Base-by-base conservation (phyloP, 1,139 yeast genomes). In the Magnusiomyces fungicola region DNA sequence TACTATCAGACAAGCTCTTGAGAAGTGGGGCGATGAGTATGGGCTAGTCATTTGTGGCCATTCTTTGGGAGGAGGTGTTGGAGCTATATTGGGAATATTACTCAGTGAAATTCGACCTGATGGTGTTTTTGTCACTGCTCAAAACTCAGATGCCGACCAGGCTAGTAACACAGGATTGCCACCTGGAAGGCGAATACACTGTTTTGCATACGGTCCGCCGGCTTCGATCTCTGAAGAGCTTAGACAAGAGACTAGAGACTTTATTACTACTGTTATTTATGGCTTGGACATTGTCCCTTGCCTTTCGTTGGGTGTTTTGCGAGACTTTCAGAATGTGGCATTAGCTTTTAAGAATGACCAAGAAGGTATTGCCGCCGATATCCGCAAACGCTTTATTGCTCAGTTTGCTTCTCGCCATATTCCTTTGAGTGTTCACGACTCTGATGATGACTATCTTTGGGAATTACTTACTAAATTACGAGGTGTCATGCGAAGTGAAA, bases 51-150 rank as follows among this genome's bases (percentile, higher is more conserved):
- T 66, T 6, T 65, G 68, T 34, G 70, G 70, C 3, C 70, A 66
- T 51, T 66, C 69, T 2, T 54, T 66, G 22, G 70, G 70, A 1
- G 70, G 68, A 6, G 69, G 70, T 1, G 69, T 66, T 1, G 69
- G 65, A 0, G 65, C 69, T 1, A 41, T 66, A 22, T 52, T 66
- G 36, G 63, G 63, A n/a, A 59, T 66, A 27, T 53, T 66, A 21
- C 49, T 66, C 1, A 55, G 64, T 5, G 66, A 61, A 37, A 53
- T 27, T 55, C 48, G 30, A 9, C 47, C 42, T 0, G 47, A 50
- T 10, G 61, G 54, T n/a, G 45, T 43, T 9, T 64, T 61, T 55
- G 57, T 54, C n/a, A 55, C 60, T 5, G 45, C 56, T 1, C 40
- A 46, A 53, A 54, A 27, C 42, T 9, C 21, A 4, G 23, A 34